phyloP scores from a whole-genome alignment of 2,329 filamentous ascomycete genomes.

The Stenocarpella maydis region DNA sequence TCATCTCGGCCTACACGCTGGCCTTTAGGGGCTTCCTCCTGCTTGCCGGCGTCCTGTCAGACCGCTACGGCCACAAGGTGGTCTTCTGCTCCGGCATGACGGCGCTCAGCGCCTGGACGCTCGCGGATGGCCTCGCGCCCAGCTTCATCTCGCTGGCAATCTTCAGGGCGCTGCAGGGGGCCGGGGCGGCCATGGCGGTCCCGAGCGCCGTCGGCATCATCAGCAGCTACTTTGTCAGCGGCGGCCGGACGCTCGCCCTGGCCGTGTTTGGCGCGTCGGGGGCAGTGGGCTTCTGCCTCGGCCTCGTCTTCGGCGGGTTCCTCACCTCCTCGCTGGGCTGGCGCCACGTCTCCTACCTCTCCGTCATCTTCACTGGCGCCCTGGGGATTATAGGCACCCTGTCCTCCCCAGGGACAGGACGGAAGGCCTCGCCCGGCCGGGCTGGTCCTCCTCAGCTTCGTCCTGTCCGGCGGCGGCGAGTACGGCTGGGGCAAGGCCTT shows the following conservation, averaged over 20 bases:
- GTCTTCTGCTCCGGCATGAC: constrained; percentile 49
- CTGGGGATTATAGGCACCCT: constrained; percentile 42
- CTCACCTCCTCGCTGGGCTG: constrained; percentile 49
- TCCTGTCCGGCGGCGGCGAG: constrained; percentile 53
- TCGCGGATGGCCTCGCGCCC: constrained; percentile 46
- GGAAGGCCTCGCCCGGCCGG: constrained; percentile 45
- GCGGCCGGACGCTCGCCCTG: constrained; percentile 48
- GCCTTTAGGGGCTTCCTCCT: constrained; percentile 49
- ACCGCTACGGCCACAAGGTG: constrained; percentile 48
- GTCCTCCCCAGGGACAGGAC: constrained; percentile 49
- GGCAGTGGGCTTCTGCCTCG: constrained; percentile 50
- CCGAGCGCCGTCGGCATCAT: constrained; percentile 56
- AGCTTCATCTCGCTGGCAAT: constrained; percentile 52
- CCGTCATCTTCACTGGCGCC: constrained; percentile 44
- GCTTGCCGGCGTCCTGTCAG: constrained; percentile 45
- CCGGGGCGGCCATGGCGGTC: constrained; percentile 55
- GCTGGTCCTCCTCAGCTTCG: constrained; percentile 53
- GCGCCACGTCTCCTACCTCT: constrained; percentile 50
- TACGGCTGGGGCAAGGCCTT: constrained; percentile 56
- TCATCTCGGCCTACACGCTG: constrained; percentile 51
- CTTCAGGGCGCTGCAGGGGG: constrained; percentile 55
- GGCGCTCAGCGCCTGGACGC: constrained; percentile 47
- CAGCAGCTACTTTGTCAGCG: constrained; percentile 48
- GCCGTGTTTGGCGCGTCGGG: constrained; percentile 50
- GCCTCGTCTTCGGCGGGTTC: constrained; percentile 49